Conservation (phyloP, 2,329 filamentous ascomycete genomes). For the Penicillium sp. region DNA sequence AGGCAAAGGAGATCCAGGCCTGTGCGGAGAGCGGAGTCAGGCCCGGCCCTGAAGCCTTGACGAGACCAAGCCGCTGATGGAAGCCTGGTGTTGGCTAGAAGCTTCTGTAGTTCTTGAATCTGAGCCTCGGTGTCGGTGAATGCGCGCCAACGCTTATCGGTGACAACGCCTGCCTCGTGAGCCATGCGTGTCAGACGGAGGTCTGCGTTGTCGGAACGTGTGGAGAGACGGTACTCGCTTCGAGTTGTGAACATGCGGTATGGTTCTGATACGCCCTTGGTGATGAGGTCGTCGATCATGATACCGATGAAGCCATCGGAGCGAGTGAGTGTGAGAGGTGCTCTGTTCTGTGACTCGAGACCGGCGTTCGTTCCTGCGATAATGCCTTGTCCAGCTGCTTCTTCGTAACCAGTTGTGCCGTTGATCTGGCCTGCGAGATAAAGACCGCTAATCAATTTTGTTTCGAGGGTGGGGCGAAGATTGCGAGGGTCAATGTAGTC, state of each 20-base stretch:
- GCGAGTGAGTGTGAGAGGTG: conserved; percentile 69
- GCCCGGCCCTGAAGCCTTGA: conserved; percentile 68
- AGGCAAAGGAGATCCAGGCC: conserved; percentile 80
- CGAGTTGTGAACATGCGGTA: conserved; percentile 98
- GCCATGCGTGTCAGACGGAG: conserved; percentile 78
- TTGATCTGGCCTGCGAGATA: conserved; percentile 97
- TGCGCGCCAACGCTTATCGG: conserved; percentile 72
- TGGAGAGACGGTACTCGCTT: conserved; percentile 91
- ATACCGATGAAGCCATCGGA: conserved; percentile 96
- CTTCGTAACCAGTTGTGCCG: conserved; percentile 96
- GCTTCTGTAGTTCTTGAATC: conserved; percentile 64
- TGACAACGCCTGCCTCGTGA: conserved; percentile 72
- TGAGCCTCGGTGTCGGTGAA: conserved; percentile 68
- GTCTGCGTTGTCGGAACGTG: conserved; percentile 93
- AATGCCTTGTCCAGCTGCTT: conserved; percentile 90
- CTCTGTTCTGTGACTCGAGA: conserved; percentile 67
- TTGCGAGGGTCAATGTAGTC: conserved; percentile 95
- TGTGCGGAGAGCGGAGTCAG: conserved; percentile 66
- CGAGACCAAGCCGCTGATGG: conserved; percentile 67
- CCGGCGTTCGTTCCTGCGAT: conserved; percentile 94
- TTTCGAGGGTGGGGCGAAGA: conserved; percentile 86
- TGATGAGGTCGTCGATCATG: conserved; percentile 97
- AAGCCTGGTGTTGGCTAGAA: conserved; percentile 61
- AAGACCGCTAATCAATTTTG: conserved; percentile 83
- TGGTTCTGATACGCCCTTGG: conserved; percentile 93